Percentiles rank a stretch among this genome's conserved stretches.
These are phyloP conservation scores for Meyerozyma elateridarum DNA, from an alignment of 1,139 yeast genomes.

Conservation along the genomic window DNA sequence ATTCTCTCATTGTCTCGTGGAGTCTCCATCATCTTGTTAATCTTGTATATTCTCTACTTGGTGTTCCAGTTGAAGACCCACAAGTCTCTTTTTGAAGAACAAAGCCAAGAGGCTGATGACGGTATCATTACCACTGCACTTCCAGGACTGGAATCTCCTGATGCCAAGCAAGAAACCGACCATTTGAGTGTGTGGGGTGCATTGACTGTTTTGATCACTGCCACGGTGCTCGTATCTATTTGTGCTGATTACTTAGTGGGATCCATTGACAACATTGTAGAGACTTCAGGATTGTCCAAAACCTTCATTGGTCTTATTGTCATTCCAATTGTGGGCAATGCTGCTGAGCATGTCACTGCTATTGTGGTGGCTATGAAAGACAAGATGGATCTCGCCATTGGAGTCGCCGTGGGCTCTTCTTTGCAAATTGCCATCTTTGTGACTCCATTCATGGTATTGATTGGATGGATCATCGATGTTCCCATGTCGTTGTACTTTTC, in stretches of 20 bases:
- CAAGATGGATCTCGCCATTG: constrained; percentile 95
- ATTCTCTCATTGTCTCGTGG: constrained; percentile 81
- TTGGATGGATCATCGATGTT: constrained; percentile 86
- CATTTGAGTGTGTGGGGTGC: constrained; percentile 41
- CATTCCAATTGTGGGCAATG: constrained; percentile 95
- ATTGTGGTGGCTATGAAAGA: constrained; percentile 91
- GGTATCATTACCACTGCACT: constrained; percentile 28
- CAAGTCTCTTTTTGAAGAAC: constrained; percentile 47
- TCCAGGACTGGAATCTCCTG: constrained; percentile 16
- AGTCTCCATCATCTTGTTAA: constrained; percentile 70
- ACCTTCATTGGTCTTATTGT: constrained; percentile 92
- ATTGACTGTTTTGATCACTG: constrained; percentile 45
- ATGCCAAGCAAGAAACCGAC: constrained; percentile 24
- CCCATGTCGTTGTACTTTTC: constrained; percentile 93
- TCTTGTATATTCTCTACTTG: constrained; percentile 75
- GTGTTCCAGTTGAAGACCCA: constrained; percentile 89
- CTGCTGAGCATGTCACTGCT: constrained; percentile 98
- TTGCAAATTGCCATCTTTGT: constrained; percentile 92
- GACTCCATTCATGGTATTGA: constrained; percentile 88
- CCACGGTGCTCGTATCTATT: constrained; percentile 80
- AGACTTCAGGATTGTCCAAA: constrained; percentile 78
- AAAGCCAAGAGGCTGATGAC: constrained; percentile 33
- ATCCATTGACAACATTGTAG: constrained; percentile 86
- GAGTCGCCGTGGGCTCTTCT: constrained; percentile 97
- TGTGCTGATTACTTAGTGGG: constrained; percentile 94